Evolutionary conservation across 2,329 filamentous ascomycete genomes (phyloP), one percentile per base, ranked within the genome.

Genomic region (Ophiostoma quercus): DNA sequence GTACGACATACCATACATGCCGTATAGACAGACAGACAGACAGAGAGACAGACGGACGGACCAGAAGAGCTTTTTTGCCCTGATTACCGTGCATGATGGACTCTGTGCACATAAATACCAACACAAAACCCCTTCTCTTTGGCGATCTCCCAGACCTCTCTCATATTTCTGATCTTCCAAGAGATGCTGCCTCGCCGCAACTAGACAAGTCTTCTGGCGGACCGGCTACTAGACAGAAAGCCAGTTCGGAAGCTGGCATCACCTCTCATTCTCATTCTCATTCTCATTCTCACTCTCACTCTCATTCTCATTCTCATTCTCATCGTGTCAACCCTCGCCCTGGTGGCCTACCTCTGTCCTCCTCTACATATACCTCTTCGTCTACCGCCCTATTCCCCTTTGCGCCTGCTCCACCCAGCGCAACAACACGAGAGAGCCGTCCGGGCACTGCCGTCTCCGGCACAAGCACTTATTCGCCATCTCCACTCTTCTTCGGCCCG

Each of bases 401-500:
- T 63, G 60, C 57, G 29, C 22, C 43, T 39, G 65, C 7, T 14
- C 41, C 67, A 29, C 12, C 19, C 14, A 4, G 29, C 65, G 9
- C 39, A 3, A 25, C 70, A 34, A 25, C 5, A 22, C 39, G n/a
- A 22, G 62, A 37, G 25, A 39, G 25, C 16, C 37, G 9, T 39
- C 47, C 22, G 19, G 16, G 39, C 54, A 34, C 34, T 43, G 39
- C 39, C 43, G 34, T 25, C 7, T 66, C 47, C 22, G 34, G 29
- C 54, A 69, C 54, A 29, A 47, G 51, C 54, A 60, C 41, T 11
- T 14, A 80, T 83, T 74, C 82, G 67, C 82, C 85, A 71, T 81
- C 82, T 57, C 81, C 81, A 14, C 78, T 84, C 66, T 83, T 82
- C 73, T 82, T 82, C 73, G 80, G 82, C 71, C 79, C 82, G 19